A percentile compares a stretch with the other conserved stretches of the same genome.
phyloP scores from a whole-genome alignment of 768 basidiomycete genomes.

The Tylopilus plumbeoviolaceoides region DNA sequence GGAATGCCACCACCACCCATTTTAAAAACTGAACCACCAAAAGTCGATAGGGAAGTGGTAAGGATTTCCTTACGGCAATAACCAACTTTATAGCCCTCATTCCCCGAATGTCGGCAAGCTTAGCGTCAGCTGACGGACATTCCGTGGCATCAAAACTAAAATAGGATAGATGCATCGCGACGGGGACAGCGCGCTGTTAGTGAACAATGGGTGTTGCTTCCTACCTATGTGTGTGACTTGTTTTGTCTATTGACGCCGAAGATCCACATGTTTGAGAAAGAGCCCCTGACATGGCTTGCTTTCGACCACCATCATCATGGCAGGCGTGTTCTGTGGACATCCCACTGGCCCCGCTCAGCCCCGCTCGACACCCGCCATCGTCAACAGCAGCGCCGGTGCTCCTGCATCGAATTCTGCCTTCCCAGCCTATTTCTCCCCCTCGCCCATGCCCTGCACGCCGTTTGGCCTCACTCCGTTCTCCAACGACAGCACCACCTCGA shows the following conservation, averaged over 20 bases:
- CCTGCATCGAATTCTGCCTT: constrained; percentile 12
- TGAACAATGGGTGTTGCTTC: too few species aligned
- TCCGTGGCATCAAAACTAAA: too few species aligned
- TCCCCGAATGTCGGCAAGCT: too few species aligned
- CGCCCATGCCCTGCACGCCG: background rate
- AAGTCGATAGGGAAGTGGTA: background rate
- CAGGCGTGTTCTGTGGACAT: constrained; percentile 57
- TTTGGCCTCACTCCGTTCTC: constrained; percentile 33
- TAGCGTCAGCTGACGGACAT: too few species aligned
- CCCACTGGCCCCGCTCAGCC: constrained; percentile 27
- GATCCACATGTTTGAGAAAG: too few species aligned
- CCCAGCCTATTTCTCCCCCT: constrained; percentile 4
- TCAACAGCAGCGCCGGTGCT: constrained; percentile 46
- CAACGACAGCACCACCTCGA: constrained; percentile 54
- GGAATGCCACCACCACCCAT: constrained; percentile 43
- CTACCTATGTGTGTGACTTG: too few species aligned
- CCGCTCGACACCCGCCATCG: constrained; percentile 30
- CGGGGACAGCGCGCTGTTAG: too few species aligned
- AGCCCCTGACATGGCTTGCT: constrained; percentile 6
- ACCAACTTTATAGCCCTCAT: background rate
- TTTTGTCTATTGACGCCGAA: background rate
- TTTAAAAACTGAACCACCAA: too few species aligned
- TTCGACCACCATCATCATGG: constrained; percentile 38
- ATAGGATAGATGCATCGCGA: background rate
- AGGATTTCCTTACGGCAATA: background rate